phyloP scores from a whole-genome alignment of 108 stramenopile species.

The Schizochytrium sp. region DNA sequence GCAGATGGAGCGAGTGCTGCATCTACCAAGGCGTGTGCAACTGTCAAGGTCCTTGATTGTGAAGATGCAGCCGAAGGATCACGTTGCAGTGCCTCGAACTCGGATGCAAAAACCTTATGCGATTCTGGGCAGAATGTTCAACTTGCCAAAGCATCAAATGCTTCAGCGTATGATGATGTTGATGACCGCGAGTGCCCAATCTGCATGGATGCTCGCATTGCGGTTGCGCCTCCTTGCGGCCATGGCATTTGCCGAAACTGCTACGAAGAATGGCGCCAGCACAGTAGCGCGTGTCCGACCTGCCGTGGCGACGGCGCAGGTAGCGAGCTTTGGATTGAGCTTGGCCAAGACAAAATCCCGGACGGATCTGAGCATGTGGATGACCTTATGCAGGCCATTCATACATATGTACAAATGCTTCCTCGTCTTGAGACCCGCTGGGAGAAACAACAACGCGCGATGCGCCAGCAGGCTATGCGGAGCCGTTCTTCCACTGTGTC shows the following conservation, averaged over 20 bases:
- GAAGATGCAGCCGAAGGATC: background rate
- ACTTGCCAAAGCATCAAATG: too few species aligned
- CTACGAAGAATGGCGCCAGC: constrained; percentile 34
- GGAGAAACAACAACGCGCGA: constrained; percentile 6
- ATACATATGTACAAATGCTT: constrained; percentile 28
- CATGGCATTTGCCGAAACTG: constrained; percentile 28
- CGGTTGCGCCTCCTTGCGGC: constrained; percentile 29
- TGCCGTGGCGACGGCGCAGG: constrained; percentile 26
- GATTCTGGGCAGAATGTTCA: background rate
- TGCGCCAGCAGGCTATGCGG: constrained; percentile 7
- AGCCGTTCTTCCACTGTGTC: background rate
- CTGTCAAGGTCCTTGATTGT: too few species aligned
- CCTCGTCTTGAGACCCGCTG: constrained; percentile 56
- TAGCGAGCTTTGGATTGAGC: constrained; percentile 32
- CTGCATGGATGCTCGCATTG: constrained; percentile 31
- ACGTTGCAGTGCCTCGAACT: background rate
- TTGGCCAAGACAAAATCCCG: background rate
- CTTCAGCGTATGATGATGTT: background rate
- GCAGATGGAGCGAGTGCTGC: constrained; percentile 17
- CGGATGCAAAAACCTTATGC: background rate
- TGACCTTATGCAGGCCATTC: constrained; percentile 55
- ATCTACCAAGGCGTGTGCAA: background rate
- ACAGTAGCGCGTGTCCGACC: constrained; percentile 27
- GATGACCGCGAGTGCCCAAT: constrained; percentile 58
- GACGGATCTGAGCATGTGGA: constrained; percentile 9